Evolutionary conservation across 331 rosid genomes (phyloP).

Genomic region (Cucumis variabilis): DNA sequence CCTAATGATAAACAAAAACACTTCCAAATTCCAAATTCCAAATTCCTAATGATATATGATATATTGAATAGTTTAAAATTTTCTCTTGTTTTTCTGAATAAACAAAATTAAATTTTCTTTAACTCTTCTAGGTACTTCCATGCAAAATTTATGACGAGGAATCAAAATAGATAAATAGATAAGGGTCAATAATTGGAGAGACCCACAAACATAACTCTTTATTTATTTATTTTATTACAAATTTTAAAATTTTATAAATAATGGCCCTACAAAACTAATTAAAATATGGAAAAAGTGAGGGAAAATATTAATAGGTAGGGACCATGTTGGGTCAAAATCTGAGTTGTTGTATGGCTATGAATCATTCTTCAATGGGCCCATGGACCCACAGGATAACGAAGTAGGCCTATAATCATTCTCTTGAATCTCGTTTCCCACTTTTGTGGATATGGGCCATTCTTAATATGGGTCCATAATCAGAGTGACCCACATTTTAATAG

Average conservation of each 20-base stretch:
- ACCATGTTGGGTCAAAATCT: conserved; percentile 11
- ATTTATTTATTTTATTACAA: neutral
- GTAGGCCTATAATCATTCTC: conserved; percentile 6
- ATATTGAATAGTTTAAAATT: too few species aligned
- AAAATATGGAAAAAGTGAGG: neutral
- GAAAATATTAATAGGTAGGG: neutral
- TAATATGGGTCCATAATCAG: neutral
- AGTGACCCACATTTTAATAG: neutral
- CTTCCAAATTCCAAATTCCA: too few species aligned
- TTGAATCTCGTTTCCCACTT: neutral
- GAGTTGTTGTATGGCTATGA: conserved; percentile 4
- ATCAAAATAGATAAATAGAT: neutral
- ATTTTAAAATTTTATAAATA: neutral
- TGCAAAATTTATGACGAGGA: neutral
- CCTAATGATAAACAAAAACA: too few species aligned
- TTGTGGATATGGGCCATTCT: conserved; percentile 31
- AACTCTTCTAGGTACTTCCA: neutral
- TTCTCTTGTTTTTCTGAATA: too few species aligned
- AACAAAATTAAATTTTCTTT: neutral
- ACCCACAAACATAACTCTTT: neutral
- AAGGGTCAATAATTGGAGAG: neutral
- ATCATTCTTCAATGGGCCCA: conserved; percentile 2
- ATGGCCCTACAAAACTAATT: conserved; percentile 24
- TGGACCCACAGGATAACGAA: neutral
- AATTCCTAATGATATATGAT: too few species aligned